Percentiles rank a stretch among this genome's conserved stretches.
These are phyloP conservation scores for Monosporascus ibericus DNA, from an alignment of 2,329 filamentous ascomycete species.

Conservation along the genomic window DNA sequence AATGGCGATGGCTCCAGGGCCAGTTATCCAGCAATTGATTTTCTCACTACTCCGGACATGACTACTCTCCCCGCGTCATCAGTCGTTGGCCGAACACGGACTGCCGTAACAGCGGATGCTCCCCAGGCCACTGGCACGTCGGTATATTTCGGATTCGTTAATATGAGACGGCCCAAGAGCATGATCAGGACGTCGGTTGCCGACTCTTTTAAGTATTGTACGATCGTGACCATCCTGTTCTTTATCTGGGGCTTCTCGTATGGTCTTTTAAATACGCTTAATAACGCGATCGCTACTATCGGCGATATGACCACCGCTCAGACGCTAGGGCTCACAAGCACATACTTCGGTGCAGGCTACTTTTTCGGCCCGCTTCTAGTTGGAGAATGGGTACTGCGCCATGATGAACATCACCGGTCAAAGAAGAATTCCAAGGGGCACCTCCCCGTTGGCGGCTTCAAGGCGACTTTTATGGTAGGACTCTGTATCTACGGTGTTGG, in stretches of 20 bases:
- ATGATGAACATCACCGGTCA: slow-evolving; percentile 54
- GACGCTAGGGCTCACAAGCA: slow-evolving; percentile 60
- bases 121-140: slow-evolving; percentile 28
- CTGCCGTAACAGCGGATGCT: slow-evolving; percentile 28
- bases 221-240: slow-evolving; percentile 73
- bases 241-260: slow-evolving; percentile 90
- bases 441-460: slow-evolving; percentile 59
- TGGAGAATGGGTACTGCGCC: slow-evolving; percentile 63
- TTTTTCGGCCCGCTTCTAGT: slow-evolving; percentile 64
- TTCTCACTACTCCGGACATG: slow-evolving; percentile 38
- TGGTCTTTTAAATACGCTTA: slow-evolving; percentile 76
- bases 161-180: slow-evolving; percentile 62
- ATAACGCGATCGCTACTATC: slow-evolving; percentile 60
- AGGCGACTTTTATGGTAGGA: slow-evolving; percentile 73
- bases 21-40: slow-evolving; percentile 35
- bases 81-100: slow-evolving; percentile 18
- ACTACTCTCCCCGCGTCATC: slow-evolving; percentile 6
- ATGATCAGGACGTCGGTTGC: slow-evolving; percentile 57
- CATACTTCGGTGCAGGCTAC: slow-evolving; percentile 67
- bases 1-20: slow-evolving; percentile 16
- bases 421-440: slow-evolving; percentile 31
- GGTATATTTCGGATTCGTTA: slow-evolving; percentile 72
- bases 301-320: slow-evolving; percentile 55
- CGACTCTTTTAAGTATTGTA: slow-evolving; percentile 67
- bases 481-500: slow-evolving; percentile 68